Conservation (phyloP, 495 filamentous ascomycete species). For the Pseudotulostoma volvatum region DNA sequence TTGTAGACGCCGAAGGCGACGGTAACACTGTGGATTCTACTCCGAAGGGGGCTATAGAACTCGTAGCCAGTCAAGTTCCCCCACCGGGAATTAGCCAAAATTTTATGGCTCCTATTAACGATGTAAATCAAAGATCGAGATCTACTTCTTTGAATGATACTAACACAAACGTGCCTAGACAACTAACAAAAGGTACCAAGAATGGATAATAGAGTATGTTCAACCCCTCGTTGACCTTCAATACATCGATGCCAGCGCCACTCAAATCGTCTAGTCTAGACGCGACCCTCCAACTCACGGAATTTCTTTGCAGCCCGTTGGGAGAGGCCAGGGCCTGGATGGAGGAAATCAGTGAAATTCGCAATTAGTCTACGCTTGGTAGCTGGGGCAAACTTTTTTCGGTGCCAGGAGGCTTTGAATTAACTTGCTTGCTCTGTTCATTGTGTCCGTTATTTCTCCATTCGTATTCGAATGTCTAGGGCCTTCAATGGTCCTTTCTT, state of each 20-base stretch:
- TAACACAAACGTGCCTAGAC: slow-evolving; percentile 8
- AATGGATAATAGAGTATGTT: slow-evolving; percentile 24
- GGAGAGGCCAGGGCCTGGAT: background rate
- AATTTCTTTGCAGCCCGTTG: slow-evolving; percentile 4
- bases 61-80: slow-evolving; percentile 14
- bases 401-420: no score
- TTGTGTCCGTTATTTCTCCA: no score
- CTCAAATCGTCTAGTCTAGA: slow-evolving; percentile 17
- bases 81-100: slow-evolving; percentile 19
- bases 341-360: slow-evolving; percentile 3
- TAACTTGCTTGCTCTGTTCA: no score
- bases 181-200: slow-evolving; percentile 20
- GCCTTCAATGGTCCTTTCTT: no score
- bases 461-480: no score
- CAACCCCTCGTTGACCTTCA: slow-evolving; percentile 12
- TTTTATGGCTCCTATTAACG: slow-evolving; percentile 21
- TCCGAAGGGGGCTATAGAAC: slow-evolving; percentile 15
- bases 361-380: background rate
- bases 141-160: no score
- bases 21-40: slow-evolving; percentile 7
- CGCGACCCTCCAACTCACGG: slow-evolving; percentile 20
- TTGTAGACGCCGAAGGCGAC: slow-evolving; percentile 9
- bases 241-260: slow-evolving; percentile 12
- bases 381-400: no score
- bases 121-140: slow-evolving; percentile 14